Base-by-base conservation (phyloP, 176 grass and related monocot species). In the Thalia dealbata region DNA sequence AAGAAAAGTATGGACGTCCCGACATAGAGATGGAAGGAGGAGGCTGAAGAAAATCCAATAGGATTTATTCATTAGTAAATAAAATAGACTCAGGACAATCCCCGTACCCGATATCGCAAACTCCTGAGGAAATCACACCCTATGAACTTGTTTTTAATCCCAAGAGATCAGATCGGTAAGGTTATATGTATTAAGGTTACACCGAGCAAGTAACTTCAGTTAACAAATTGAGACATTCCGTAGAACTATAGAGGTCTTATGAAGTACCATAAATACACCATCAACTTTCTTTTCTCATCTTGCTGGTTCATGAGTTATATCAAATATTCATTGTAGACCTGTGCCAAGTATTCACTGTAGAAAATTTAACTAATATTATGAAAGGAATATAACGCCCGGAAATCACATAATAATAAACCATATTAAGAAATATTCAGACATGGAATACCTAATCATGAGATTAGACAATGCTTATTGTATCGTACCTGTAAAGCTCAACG, bases 401-500 rank as follows among this genome's bases (percentile, higher is more conserved):
- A 38, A 38, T 38, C 32, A 1, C 6, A 3, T 8, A 48, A 48
- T 3, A 48, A 8, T 9, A 48, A 48, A 48, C 6, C 1, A 48
- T 54, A 26, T 7, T 74, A 45, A 71, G 46, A 74, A 84, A 58
- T 46, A 68, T 13, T 54, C 4, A 64, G 21, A 73, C 50, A 58
- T 76, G 46, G 1, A 76, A 63, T 74, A 72, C 25, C 41, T 78
- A 72, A 45, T 64, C 67, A 19, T 64, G 41, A 64, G 30, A 55
- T 3, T 7, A 79, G 64, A 86, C 54, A 2, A 38, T 15, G 71
- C 19, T 26, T 73, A 70, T n/a, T 75, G 51, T 70, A 55, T 60
- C 29, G 19, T 91, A 99, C 95, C 95, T 99, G 83, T 93, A 99
- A 75, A 93, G 29, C 81, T 99, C 90, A 71, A 99, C 85, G 84